Evolutionary conservation across 2,329 filamentous ascomycete species (phyloP).

Genomic region (Neofusicoccum ribis): DNA sequence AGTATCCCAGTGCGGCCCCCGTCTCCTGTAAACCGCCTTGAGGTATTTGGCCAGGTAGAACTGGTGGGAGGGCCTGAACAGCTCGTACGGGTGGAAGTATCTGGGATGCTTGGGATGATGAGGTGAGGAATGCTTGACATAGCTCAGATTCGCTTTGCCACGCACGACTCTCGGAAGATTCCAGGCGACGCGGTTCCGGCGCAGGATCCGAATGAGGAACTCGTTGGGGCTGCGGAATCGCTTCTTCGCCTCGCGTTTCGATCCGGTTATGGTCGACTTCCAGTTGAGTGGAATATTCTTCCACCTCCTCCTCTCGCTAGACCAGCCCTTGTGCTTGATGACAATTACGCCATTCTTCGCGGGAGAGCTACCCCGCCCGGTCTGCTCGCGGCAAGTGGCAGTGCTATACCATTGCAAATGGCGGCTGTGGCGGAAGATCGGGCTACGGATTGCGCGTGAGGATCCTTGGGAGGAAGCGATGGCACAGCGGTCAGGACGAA

Average conservation of each 20-base stretch:
- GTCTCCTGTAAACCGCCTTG: neutral
- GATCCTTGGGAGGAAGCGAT: no score
- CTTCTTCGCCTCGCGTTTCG: neutral
- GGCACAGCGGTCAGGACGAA: neutral
- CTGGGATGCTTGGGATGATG: neutral
- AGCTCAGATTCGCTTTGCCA: constrained; percentile 13
- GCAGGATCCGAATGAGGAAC: neutral
- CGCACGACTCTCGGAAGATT: neutral
- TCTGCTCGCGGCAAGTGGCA: no score
- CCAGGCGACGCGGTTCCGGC: neutral
- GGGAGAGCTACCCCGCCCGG: neutral
- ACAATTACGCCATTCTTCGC: neutral
- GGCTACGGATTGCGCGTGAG: neutral
- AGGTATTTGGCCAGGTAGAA: constrained; percentile 2
- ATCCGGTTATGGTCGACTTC: neutral
- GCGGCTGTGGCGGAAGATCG: neutral
- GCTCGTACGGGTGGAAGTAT: neutral
- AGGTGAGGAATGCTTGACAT: neutral
- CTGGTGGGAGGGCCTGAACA: neutral
- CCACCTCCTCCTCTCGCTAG: neutral
- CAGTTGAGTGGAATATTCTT: neutral
- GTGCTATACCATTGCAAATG: neutral
- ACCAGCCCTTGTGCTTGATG: neutral
- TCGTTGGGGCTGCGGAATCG: neutral
- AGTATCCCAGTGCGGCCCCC: neutral